Conservation (phyloP, 2,329 filamentous ascomycete genomes). For the Fusarium sacchari region DNA sequence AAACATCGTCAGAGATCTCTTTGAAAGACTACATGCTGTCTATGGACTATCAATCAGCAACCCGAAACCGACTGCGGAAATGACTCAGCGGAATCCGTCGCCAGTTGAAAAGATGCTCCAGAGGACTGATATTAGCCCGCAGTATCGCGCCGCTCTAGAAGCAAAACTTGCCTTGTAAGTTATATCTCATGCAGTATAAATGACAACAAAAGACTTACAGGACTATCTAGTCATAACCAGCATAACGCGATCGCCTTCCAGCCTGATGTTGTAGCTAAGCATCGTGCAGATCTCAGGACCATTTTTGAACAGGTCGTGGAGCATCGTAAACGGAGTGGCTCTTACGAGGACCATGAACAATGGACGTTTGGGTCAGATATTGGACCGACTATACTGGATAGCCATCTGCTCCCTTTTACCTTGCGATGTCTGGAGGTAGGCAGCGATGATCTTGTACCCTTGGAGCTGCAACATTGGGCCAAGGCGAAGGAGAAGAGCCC, state of each 20-base stretch:
- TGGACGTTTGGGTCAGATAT: constrained; percentile 14
- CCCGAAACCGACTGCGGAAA: constrained; percentile 10
- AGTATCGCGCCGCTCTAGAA: constrained; percentile 10
- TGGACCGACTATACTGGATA: constrained; percentile 24
- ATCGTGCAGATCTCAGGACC: background rate
- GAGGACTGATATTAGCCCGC: background rate
- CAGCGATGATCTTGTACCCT: constrained; percentile 13
- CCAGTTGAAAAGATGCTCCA: constrained; percentile 11
- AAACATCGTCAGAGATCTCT: background rate
- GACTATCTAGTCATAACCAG: background rate
- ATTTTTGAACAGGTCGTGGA: constrained; percentile 9
- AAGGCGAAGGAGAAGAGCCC: constrained; percentile 4
- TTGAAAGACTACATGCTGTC: constrained; percentile 3
- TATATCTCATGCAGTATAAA: too few species aligned
- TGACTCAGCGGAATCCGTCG: constrained; percentile 9
- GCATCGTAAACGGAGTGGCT: constrained; percentile 4
- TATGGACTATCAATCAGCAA: constrained; percentile 20
- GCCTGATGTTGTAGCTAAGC: constrained; percentile 6
- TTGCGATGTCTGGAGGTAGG: constrained; percentile 20
- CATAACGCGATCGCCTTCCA: constrained; percentile 19
- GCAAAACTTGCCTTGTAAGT: constrained; percentile 12
- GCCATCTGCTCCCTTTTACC: constrained; percentile 18
- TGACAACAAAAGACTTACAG: background rate
- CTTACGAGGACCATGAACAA: background rate
- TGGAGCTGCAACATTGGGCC: constrained; percentile 15